Conservation (phyloP, 2,329 filamentous ascomycete genomes). For the Ophiostoma australiae region DNA sequence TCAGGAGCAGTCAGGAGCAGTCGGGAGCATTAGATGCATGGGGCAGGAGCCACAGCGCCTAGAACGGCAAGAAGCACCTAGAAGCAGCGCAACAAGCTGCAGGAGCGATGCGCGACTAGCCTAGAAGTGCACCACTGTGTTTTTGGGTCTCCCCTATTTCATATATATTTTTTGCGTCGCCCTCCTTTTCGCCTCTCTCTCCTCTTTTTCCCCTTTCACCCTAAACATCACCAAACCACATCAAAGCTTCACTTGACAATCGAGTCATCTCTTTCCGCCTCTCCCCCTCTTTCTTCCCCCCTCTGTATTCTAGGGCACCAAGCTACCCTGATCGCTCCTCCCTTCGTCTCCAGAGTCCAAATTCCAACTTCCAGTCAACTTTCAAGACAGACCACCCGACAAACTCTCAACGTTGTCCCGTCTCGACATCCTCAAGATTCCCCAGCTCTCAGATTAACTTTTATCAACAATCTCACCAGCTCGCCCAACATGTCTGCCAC, state of each 20-base stretch:
- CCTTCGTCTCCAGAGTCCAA: constrained; percentile 71
- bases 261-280: constrained; percentile 22
- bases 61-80: constrained; percentile 7
- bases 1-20: too few species aligned
- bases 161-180: constrained; percentile 37
- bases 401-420: constrained; percentile 40
- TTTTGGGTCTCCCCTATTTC: constrained; percentile 25
- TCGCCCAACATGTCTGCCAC: constrained; percentile 73
- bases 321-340: constrained; percentile 71
- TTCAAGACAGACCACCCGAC: constrained; percentile 30
- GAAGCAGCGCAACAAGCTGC: constrained; percentile 6
- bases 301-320: constrained; percentile 70
- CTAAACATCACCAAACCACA: constrained; percentile 38
- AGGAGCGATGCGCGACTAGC: constrained; percentile 29
- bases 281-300: constrained; percentile 30
- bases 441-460: constrained; percentile 21
- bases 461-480: constrained; percentile 19
- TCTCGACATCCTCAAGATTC: constrained; percentile 13
- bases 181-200: constrained; percentile 31
- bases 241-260: constrained; percentile 32
- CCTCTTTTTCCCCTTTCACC: constrained; percentile 32
- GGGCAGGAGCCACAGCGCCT: constrained; percentile 10
- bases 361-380: constrained; percentile 31
- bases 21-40: background rate
- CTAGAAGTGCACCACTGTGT: constrained; percentile 16